Base-by-base conservation (phyloP, 2,329 filamentous ascomycete genomes). In the Neodidymelliopsis sp. region DNA sequence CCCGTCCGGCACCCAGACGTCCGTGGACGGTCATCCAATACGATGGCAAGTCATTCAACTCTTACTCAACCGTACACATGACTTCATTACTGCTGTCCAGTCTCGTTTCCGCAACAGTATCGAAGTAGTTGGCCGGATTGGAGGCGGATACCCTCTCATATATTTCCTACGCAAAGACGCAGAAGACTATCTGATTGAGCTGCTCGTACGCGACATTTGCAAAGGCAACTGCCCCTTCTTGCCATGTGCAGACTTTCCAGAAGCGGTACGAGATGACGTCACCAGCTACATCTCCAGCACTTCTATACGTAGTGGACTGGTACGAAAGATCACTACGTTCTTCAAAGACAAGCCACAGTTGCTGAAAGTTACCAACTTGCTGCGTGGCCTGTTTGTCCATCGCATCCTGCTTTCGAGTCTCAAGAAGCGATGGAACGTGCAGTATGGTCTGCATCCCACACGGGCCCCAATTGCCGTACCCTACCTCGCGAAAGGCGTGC, bases 381-480 rank as follows among this genome's bases (percentile, higher is more conserved):
- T 91, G 0, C 81, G 87, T 0, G 88, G 88, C 0, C 70, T 90
- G 0, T 63, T 91, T 0, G 76, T 82, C 0, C 78, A 84, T 44
- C 74, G 81, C 0, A 83, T 91, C 2, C 66, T 91, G 0, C 62
- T 82, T 1, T 79, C 85, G 19, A 80, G 77, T 2, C 61, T 88
- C 0, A 81, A 81, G 39, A 89, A 88, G 62, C 73, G 84, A 4
- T 89, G 82, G 81, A 85, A 86, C 20, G 86, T 91, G 0, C 77
- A 84, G 31, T 91, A 77, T 53, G 76, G 77, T 0, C 54, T 77
- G 0, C 65, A 74, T 46, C 63, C 81, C 0, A 34, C 53, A 0
- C 76, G 87, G 11, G 74, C 79, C 29, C 83, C 84, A 0, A 79
- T 88, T 4, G 86, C 87, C 0, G 87, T 90, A 0, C 87, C 65